A percentile compares a stretch with the other conserved stretches of the same genome.
These are phyloP conservation scores for Cyathus striatus DNA, from an alignment of 768 basidiomycete species.

Conservation along the genomic window DNA sequence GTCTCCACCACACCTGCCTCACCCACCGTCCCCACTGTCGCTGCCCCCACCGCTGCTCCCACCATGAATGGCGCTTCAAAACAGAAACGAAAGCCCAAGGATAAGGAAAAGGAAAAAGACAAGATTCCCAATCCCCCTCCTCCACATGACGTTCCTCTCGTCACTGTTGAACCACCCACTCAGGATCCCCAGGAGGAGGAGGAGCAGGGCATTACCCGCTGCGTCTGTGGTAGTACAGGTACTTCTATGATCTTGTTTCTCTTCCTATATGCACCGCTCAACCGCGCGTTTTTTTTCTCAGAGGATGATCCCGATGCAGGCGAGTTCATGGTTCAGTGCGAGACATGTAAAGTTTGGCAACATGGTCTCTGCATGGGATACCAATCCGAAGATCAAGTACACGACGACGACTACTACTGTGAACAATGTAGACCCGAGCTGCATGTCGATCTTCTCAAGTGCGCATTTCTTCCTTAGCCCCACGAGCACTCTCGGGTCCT, in stretches of 20 bases:
- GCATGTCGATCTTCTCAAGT: slow-evolving; percentile 82
- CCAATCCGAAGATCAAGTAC: slow-evolving; percentile 68
- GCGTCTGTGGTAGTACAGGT: slow-evolving; percentile 83
- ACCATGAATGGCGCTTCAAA: slow-evolving; percentile 27
- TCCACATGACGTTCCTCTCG: slow-evolving; percentile 26
- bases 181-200: slow-evolving; percentile 59
- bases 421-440: slow-evolving; percentile 88
- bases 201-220: slow-evolving; percentile 69
- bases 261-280: slow-evolving; percentile 14
- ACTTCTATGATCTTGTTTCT: slow-evolving; percentile 16
- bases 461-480: slow-evolving; percentile 22
- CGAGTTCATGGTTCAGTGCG: slow-evolving; percentile 97
- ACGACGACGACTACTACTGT: slow-evolving; percentile 85
- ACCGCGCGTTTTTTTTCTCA: slow-evolving; percentile 30
- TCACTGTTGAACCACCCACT: too few relatives aligned
- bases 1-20: slow-evolving; percentile 24
- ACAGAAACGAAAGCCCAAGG: slow-evolving; percentile 50
- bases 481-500: slow-evolving; percentile 3
- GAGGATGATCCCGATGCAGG: slow-evolving; percentile 81
- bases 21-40: slow-evolving; percentile 17
- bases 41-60: slow-evolving; percentile 23
- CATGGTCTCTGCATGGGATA: slow-evolving; percentile 96
- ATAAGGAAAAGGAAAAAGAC: slow-evolving; percentile 58
- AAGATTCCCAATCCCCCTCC: slow-evolving; percentile 15
- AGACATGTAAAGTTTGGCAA: slow-evolving; percentile 97